phyloP scores from a whole-genome alignment of 148 eudicot genomes.

The Arbutus unedo region DNA sequence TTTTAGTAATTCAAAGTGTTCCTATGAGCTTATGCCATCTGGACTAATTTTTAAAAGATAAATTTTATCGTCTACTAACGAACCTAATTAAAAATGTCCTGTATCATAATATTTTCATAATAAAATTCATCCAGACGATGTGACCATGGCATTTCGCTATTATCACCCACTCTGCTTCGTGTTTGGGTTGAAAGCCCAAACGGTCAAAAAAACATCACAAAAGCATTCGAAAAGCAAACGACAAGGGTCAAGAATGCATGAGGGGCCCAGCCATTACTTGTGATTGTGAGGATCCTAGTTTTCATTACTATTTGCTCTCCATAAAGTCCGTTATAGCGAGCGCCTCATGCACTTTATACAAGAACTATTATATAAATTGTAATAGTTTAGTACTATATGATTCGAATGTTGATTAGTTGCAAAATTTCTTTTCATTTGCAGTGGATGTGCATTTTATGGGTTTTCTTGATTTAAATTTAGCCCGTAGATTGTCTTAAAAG shows the following conservation, averaged over 20 bases:
- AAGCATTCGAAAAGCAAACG: no score
- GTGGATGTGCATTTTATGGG: neutral
- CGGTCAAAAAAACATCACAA: no score
- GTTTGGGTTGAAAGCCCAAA: neutral
- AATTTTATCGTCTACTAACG: neutral
- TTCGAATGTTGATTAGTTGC: neutral
- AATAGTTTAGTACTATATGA: neutral
- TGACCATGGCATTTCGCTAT: neutral
- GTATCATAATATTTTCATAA: neutral
- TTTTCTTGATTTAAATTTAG: neutral
- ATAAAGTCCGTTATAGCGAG: no score
- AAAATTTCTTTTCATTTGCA: neutral
- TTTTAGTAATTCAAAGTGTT: neutral
- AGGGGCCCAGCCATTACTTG: no score
- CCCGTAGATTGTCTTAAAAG: neutral
- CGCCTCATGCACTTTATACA: no score
- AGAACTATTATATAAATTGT: neutral
- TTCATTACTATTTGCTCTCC: no score
- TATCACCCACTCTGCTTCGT: neutral
- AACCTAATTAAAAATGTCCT: neutral
- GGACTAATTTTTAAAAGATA: no score
- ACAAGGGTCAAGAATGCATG: no score
- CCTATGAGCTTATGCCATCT: no score
- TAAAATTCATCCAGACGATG: neutral
- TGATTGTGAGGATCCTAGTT: no score